Evolutionary conservation across 768 basidiomycete species (phyloP).

Genomic region (Baorangia bicolor): DNA sequence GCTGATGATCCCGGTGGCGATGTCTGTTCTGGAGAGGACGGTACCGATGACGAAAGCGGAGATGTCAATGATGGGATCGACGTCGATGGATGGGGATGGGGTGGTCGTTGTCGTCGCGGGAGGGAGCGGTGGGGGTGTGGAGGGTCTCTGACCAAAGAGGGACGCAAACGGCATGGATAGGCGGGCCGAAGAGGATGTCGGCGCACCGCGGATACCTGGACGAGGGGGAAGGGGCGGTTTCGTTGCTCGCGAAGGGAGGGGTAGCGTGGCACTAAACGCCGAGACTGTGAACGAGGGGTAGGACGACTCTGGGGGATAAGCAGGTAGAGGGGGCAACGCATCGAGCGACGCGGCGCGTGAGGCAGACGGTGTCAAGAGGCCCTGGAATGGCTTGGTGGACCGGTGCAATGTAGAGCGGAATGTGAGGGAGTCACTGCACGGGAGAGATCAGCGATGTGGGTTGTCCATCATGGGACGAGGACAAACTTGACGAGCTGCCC

Average conservation of each 20-base stretch:
- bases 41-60: constrained; percentile 58
- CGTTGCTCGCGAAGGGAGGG: constrained; percentile 37
- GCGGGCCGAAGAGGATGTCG: constrained; percentile 39
- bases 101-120: constrained; percentile 15
- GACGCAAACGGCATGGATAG: constrained; percentile 77
- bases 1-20: constrained; percentile 53
- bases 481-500: constrained; percentile 65
- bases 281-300: constrained; percentile 52
- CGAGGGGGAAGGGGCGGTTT: constrained; percentile 51
- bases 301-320: constrained; percentile 32
- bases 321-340: constrained; percentile 56
- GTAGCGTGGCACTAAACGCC: constrained; percentile 36
- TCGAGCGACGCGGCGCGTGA: constrained; percentile 39
- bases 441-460: constrained; percentile 29
- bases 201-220: constrained; percentile 16
- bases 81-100: constrained; percentile 28
- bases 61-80: constrained; percentile 49
- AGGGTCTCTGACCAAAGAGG: constrained; percentile 57
- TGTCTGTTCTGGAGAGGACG: constrained; percentile 50
- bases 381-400: constrained; percentile 41
- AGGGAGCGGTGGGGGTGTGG: constrained; percentile 32
- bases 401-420: constrained; percentile 45
- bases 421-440: constrained; percentile 36
- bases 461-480: constrained; percentile 27
- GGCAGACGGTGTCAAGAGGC: constrained; percentile 33